Base-by-base conservation (phyloP, 169 alveolate genomes). In the Plasmodium blacklocki region DNA sequence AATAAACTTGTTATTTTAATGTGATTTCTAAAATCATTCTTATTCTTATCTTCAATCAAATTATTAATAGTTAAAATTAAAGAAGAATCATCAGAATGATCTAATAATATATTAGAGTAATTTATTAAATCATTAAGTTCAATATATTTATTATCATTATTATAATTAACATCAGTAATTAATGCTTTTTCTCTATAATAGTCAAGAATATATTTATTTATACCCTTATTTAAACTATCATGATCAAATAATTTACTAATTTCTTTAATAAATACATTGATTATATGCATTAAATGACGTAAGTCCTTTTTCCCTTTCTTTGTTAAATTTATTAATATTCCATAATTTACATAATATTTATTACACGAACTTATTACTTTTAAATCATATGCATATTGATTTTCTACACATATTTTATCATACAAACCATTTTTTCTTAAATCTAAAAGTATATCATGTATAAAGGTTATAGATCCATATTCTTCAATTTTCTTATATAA, bases 1-100 rank as follows among this genome's bases (percentile, higher is more conserved):
- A 83, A 26, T 62, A 83, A 83, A 50, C 91, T 83, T 39, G 91
- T 83, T 45, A 70, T 83, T 83, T 83, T 83, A 68, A 83, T 83
- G 45, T 83, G 85, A 83, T 83, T 70, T 68, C 91, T 80, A 68
- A 83, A 83, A 63, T 58, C 91, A 68, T 83, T 70, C 67, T 70
- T 70, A 68, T 83, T 14, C 68, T 29, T 56, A 73, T 83, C 83
- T 68, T 68, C 85, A 56, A 83, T 70, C 58, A 83, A 67, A 39
- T 60, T 83, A 45, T 83, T 32, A 68, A 67, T 68, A 49, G 54
- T 83, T 59, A 67, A 68, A 58, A 83, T 45, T 54, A 63, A 59
- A 67, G 83, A 58, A 58, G 73, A 66, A 59, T 83, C 83, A 43
- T 68, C 91, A 21, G 45, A 71, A 63, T 83, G 50, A 83, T 56